Evolutionary conservation across 495 filamentous ascomycete species (phyloP), one percentile per base, ranked within the genome.

Genomic region (Penicillium coffeae): DNA sequence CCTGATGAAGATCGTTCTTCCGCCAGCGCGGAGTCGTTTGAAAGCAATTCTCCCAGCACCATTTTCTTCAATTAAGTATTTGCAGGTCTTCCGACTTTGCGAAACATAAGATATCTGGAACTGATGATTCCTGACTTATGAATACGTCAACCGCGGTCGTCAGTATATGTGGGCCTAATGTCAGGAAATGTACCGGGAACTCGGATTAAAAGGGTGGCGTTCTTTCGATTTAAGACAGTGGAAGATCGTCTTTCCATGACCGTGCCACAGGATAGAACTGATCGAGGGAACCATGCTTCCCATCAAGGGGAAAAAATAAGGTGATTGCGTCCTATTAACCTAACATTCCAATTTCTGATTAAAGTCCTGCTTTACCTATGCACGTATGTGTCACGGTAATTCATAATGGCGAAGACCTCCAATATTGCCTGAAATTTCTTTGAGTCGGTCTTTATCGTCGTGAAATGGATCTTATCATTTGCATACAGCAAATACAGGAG

Each of bases 1-100:
- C 42, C 62, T 30, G 20, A 34, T 18, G 51, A 62, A 13, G 34
- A 50, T 1, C 51, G 35, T 3, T 62, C 54, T 16, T 59, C 56
- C 3, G 22, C 49, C 36, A 66, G 63, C 38, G 62, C 48, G 8
- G 48, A 45, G n/a, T 68, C 60, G 22, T 32, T 49, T 8, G 43
- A 44, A 46, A 45, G 21, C 30, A 48, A 38, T 21, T 60, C 56
- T 3, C 49, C 54, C 13, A 41, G 34, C 38, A 47, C 30, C 5
- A 20, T 43, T 12, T 32, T 19, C 12, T 45, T 49, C 38, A 33
- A 33, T 21, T 60, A 54, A 37, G 10, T 30, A 10, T 30, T 30
- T 4, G 25, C 25, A 30, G 21, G 34, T 36, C 8, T 22, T 43
- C 38, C 10, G 16, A 34, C 35, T 20, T 18, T 25, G 20, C 41